Conservation (phyloP, 768 basidiomycete genomes). For the Boletus barrowsii region DNA sequence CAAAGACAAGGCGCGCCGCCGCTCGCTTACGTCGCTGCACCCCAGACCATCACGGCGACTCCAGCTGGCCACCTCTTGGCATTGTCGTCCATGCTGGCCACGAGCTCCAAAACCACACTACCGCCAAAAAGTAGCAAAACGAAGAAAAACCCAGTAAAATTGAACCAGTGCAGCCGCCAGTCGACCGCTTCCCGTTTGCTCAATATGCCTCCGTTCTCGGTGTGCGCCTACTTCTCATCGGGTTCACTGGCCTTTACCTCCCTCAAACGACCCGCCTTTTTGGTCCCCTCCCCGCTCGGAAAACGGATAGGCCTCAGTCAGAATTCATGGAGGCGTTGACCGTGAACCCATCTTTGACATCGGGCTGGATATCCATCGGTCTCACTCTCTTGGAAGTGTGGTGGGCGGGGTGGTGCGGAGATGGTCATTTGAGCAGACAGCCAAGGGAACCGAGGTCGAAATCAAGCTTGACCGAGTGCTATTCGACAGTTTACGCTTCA, state of each 20-base stretch:
- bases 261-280: constrained; percentile 56
- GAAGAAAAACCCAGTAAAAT: not conserved
- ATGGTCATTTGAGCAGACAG: constrained; percentile 49
- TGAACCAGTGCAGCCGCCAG: not conserved
- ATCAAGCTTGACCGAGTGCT: constrained; percentile 41
- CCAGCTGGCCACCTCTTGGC: too few species aligned
- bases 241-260: constrained; percentile 66
- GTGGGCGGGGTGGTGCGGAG: constrained; percentile 69
- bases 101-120: not conserved
- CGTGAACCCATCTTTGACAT: constrained; percentile 51
- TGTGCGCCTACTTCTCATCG: constrained; percentile 63
- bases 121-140: not conserved
- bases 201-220: constrained; percentile 66
- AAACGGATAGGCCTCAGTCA: constrained; percentile 64
- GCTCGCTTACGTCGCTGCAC: too few species aligned
- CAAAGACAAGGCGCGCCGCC: too few species aligned
- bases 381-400: constrained; percentile 54
- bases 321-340: constrained; percentile 69
- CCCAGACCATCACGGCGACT: too few species aligned
- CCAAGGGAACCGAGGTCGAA: constrained; percentile 42
- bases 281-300: constrained; percentile 31
- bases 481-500: constrained; percentile 36
- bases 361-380: constrained; percentile 57
- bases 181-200: constrained; percentile 45
- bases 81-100: not conserved